Conservation (phyloP, 202 grass and related monocot species). For the Panicum virgatum region DNA sequence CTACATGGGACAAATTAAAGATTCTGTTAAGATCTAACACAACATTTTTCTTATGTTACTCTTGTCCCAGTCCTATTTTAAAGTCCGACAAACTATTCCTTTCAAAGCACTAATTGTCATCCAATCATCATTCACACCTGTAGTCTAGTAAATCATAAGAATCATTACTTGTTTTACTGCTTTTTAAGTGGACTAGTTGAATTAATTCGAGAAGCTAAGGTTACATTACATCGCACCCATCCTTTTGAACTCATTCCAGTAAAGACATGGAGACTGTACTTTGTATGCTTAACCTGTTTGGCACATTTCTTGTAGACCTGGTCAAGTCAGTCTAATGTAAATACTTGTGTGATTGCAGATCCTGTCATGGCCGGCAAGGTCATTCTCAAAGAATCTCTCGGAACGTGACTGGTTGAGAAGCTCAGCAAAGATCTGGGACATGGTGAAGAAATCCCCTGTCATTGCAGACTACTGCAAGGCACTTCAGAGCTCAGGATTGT, state of each 20-base stretch:
- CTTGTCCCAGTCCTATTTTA: background rate
- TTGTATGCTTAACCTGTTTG: background rate
- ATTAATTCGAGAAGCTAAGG: background rate
- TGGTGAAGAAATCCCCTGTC: conserved; percentile 75
- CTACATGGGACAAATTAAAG: background rate
- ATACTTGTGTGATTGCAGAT: conserved; percentile 45
- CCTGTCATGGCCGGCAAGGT: conserved; percentile 56
- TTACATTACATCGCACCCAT: background rate
- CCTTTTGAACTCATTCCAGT: background rate
- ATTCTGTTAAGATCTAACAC: background rate
- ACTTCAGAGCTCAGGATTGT: conserved; percentile 79
- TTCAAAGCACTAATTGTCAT: background rate
- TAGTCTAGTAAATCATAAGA: background rate
- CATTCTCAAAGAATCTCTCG: conserved; percentile 71
- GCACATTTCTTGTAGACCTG: background rate
- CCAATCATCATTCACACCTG: background rate
- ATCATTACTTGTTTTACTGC: background rate
- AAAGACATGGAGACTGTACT: background rate
- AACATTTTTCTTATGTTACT: background rate
- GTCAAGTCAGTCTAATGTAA: background rate
- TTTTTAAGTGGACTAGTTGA: background rate
- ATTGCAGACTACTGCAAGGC: conserved; percentile 75
- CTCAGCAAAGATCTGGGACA: conserved; percentile 89
- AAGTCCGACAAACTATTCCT: background rate
- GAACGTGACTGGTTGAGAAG: conserved; percentile 90